A percentile compares a stretch with the other conserved stretches of the same genome.
Evolutionary conservation across 305 asterid genomes (phyloP).

Genomic region (Plantago coronopus): DNA sequence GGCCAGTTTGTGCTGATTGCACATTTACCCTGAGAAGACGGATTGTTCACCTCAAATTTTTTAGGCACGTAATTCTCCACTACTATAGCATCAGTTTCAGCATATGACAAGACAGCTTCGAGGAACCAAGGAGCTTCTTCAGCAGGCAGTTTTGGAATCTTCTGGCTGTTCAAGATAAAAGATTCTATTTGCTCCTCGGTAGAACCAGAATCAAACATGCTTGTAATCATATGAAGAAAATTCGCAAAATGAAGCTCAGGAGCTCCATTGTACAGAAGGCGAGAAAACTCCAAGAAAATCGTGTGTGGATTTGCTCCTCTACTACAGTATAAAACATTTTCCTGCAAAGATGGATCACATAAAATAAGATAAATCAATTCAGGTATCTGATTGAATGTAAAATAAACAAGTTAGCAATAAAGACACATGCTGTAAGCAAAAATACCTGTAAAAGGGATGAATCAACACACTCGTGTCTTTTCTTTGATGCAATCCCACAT

Average conservation of each 20-base stretch:
- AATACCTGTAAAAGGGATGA: conserved; percentile 90
- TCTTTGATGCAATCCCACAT: conserved; percentile 43
- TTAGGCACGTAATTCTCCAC: conserved; percentile 15
- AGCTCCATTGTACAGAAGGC: conserved; percentile 47
- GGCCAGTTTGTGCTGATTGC: conserved; percentile 58
- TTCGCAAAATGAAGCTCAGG: conserved; percentile 75
- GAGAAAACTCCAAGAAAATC: conserved; percentile 67
- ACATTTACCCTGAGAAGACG: conserved; percentile 26
- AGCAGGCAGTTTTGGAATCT: conserved; percentile 61
- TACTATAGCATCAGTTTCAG: conserved; percentile 23
- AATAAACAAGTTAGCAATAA: not conserved
- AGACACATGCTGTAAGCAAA: not conserved
- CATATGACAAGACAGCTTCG: conserved; percentile 26
- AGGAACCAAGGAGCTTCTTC: conserved; percentile 79
- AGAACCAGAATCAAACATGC: conserved; percentile 79
- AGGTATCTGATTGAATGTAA: not conserved
- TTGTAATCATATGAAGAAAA: conserved; percentile 80
- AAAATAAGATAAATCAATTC: conserved; percentile 4
- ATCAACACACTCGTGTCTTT: conserved; percentile 48
- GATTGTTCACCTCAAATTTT: conserved; percentile 30
- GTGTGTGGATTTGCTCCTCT: conserved; percentile 60
- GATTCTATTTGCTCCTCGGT: conserved; percentile 69
- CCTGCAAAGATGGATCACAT: conserved; percentile 44
- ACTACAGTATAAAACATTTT: conserved; percentile 54
- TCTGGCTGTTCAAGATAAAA: conserved; percentile 75